These are phyloP conservation scores for Neurospora sp. DNA, from an alignment of 2,329 filamentous ascomycete species.

Conservation along the genomic window DNA sequence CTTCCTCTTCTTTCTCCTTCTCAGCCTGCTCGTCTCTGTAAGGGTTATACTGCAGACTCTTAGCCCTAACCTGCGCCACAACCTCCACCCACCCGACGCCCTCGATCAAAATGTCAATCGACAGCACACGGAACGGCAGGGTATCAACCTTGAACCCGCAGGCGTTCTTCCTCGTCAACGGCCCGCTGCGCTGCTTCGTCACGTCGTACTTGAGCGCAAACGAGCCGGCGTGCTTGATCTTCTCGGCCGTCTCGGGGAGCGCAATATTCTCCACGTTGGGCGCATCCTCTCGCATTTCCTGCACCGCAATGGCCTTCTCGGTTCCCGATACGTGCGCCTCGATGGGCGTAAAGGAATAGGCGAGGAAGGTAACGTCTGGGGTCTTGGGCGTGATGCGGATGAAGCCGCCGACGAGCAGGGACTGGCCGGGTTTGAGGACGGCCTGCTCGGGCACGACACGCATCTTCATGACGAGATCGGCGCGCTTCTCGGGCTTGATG, in stretches of 20 bases:
- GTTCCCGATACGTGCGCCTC: conserved; percentile 67
- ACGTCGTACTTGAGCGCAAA: conserved; percentile 74
- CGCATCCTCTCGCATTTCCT: conserved; percentile 48
- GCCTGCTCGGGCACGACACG: conserved; percentile 65
- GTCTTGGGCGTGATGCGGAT: conserved; percentile 75
- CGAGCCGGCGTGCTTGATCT: conserved; percentile 59
- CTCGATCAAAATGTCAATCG: conserved; percentile 79
- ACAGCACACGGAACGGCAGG: conserved; percentile 71
- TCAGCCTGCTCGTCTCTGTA: conserved; percentile 16
- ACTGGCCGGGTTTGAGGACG: conserved; percentile 64
- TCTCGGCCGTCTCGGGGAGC: conserved; percentile 43
- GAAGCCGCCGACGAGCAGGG: conserved; percentile 74
- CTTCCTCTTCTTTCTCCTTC: conserved; percentile 6
- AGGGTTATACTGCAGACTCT: conserved; percentile 26
- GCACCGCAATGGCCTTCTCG: conserved; percentile 66
- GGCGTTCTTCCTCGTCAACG: conserved; percentile 54
- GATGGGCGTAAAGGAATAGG: conserved; percentile 81
- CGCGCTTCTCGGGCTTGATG: conserved; percentile 55
- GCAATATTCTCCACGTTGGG: conserved; percentile 55
- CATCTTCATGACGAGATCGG: conserved; percentile 66
- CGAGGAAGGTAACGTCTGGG: conserved; percentile 48
- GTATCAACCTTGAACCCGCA: conserved; percentile 53
- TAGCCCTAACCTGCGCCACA: conserved; percentile 65
- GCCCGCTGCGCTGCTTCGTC: conserved; percentile 67
- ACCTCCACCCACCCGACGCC: conserved; percentile 92